Percentiles rank a stretch among this genome's conserved stretches.
Conservation (phyloP, 306 rosid genomes). For the Ochetophila trinervis region DNA sequence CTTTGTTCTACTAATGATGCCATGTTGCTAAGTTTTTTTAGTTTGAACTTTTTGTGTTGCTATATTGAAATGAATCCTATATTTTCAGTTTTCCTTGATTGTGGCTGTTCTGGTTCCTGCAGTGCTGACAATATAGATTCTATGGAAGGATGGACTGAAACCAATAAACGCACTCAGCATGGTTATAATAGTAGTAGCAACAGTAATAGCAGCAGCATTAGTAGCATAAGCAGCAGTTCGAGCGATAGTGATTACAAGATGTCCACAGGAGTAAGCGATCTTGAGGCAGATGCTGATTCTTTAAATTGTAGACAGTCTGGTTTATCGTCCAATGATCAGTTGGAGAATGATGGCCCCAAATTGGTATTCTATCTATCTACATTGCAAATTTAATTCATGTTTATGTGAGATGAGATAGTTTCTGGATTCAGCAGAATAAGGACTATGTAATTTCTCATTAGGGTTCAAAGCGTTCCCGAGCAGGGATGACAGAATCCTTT, state of each 20-base stretch:
- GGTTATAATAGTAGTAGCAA: constrained; percentile 91
- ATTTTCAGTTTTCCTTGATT: constrained; percentile 20
- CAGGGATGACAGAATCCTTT: constrained; percentile 57
- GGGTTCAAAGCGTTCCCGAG: constrained; percentile 86
- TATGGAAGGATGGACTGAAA: constrained; percentile 66
- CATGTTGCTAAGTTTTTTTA: not conserved
- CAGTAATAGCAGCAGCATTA: constrained; percentile 92
- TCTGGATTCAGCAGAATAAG: constrained; percentile 16
- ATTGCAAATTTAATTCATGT: not conserved
- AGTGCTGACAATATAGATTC: constrained; percentile 77
- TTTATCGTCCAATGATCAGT: constrained; percentile 61
- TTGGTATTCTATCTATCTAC: constrained; percentile 47
- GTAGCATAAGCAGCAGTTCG: constrained; percentile 88
- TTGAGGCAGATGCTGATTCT: constrained; percentile 99
- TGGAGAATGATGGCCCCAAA: constrained; percentile 65
- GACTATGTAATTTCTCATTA: constrained; percentile 23
- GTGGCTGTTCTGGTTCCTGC: constrained; percentile 40
- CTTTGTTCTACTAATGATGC: not conserved
- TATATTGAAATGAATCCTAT: not conserved
- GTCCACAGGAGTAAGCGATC: constrained; percentile 68
- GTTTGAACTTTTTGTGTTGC: not conserved
- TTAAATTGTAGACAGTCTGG: constrained; percentile 79
- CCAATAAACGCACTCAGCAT: constrained; percentile 48
- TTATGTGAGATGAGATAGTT: constrained; percentile 18
- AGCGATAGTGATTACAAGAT: constrained; percentile 81